These are phyloP conservation scores for Aurifilum marmelostoma DNA, from an alignment of 2,329 filamentous ascomycete species.

Conservation along the genomic window DNA sequence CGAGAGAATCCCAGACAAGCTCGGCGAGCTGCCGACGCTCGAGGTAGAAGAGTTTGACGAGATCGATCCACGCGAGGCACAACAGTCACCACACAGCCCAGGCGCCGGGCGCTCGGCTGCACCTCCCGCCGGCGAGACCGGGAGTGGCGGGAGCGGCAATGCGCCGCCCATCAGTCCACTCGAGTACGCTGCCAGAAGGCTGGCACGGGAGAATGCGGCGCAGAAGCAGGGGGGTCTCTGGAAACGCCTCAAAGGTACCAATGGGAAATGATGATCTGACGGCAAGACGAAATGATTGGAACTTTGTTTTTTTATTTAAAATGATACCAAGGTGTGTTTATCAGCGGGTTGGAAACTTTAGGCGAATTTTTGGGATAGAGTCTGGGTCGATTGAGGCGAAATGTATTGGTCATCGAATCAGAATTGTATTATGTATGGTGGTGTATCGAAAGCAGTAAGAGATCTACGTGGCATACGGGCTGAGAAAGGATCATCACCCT, in stretches of 20 bases:
- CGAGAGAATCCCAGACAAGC: slow-evolving; percentile 27
- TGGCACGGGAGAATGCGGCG: slow-evolving; percentile 16
- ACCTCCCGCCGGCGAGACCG: slow-evolving; percentile 1
- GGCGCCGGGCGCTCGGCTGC: slow-evolving; percentile 32
- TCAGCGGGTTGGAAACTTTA: not conserved
- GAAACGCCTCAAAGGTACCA: slow-evolving; percentile 34
- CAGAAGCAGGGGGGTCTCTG: slow-evolving; percentile 33
- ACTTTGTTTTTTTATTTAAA: no score
- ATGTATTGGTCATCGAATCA: not conserved
- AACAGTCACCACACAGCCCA: slow-evolving; percentile 53
- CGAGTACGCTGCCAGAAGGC: slow-evolving; percentile 38
- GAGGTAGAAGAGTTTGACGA: slow-evolving; percentile 41
- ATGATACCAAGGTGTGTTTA: slow-evolving; percentile 7
- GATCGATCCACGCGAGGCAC: slow-evolving; percentile 47
- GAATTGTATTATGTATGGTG: not conserved
- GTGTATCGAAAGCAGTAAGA: not conserved
- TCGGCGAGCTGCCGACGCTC: slow-evolving; percentile 21
- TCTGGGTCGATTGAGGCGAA: not conserved
- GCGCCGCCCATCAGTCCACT: slow-evolving; percentile 43
- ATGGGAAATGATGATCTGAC: slow-evolving; percentile 26
- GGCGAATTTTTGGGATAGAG: not conserved
- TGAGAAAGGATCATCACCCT: not conserved
- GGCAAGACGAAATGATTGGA: not conserved
- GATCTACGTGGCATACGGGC: not conserved
- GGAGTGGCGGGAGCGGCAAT: slow-evolving; percentile 15